Base-by-base conservation (phyloP, 108 stramenopile species). In the Nitzschia palea region DNA sequence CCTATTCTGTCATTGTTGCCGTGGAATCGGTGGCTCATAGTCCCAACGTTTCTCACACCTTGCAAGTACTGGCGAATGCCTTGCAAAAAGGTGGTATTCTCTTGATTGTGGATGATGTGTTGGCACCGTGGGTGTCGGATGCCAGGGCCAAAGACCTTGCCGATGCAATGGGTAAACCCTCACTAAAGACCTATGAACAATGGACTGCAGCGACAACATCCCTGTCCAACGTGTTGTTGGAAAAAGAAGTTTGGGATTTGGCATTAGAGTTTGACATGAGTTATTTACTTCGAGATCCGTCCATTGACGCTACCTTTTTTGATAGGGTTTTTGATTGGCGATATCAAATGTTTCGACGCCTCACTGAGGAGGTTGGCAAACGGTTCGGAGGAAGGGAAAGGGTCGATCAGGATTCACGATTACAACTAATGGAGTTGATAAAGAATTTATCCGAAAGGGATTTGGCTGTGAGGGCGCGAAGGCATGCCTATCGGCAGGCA, bases 1-100 rank as follows among this genome's bases (percentile, higher is more conserved):
- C 65, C 61, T 80, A 72, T 61, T 35, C 47, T 4, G 60, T 71
- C 15, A 57, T 76, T 55, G 27, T 80, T 22, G 80, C 75, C 5
- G 29, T 76, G 23, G 80, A 80, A 64, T 76, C 75, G 2, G 33
- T 80, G 10, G 55, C 75, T 5, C 63, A 58, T 55, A 68, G 65
- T 35, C 51, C 28, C n/a, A 55, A 71, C 42, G 31, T 76, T 27
- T 27, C 61, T 9, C 18, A 50, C 8, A 76, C 75, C 0, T n/a
- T 80, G 37, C 20, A 20, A 0, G 68, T 67, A 27, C 44, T 80
- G 44, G 40, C 48, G n/a, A 17, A 53, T 30, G 33, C 75, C 23
- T 26, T 80, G 44, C 26, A 68, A 42, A 64, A 55, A 8, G 42
- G 54, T 8, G 80, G 80, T 30, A 20, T 35, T n/a, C 32, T 80